phyloP scores from a whole-genome alignment of 495 filamentous ascomycete genomes.

The Lindgomyces ingoldianus region DNA sequence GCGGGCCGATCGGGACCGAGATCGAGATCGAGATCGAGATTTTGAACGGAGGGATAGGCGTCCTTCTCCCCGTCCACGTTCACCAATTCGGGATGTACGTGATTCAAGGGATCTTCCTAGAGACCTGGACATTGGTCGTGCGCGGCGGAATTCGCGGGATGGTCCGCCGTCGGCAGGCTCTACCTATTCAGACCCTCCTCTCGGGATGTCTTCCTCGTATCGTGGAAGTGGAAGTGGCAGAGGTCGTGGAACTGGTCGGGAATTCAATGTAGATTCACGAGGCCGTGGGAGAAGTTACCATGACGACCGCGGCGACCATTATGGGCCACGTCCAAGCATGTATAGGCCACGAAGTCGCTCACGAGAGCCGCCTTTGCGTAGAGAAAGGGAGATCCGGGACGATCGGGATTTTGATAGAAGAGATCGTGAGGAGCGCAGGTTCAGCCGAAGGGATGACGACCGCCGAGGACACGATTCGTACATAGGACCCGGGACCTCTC shows the following conservation, averaged over 20 bases:
- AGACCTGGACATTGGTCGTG: conserved; percentile 49
- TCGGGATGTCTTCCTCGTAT: conserved; percentile 53
- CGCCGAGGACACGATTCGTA: conserved; percentile 40
- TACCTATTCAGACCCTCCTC: conserved; percentile 64
- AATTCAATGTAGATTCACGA: conserved; percentile 60
- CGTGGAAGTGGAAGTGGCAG: conserved; percentile 58
- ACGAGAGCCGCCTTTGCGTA: conserved; percentile 33
- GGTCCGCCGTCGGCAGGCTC: conserved; percentile 70
- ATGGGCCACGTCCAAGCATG: not conserved
- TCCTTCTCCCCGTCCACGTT: conserved; percentile 49
- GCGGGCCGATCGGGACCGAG: conserved; percentile 39
- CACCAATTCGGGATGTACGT: conserved; percentile 37
- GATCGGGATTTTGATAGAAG: conserved; percentile 43
- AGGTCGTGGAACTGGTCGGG: conserved; percentile 56
- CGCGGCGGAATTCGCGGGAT: conserved; percentile 60
- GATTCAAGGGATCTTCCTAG: conserved; percentile 42
- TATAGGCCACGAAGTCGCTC: conserved; percentile 37
- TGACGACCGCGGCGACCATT: conserved; percentile 62
- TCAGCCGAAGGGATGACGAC: conserved; percentile 59
- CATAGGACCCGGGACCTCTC: conserved; percentile 14
- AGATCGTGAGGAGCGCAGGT: conserved; percentile 41
- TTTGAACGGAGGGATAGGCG: conserved; percentile 47
- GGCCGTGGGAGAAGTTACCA: conserved; percentile 54
- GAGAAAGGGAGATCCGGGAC: conserved; percentile 42
- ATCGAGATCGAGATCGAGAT: conserved; percentile 45